Conservation (phyloP, 192 early-diverging fungal genomes). For the Coemansia sp. region DNA sequence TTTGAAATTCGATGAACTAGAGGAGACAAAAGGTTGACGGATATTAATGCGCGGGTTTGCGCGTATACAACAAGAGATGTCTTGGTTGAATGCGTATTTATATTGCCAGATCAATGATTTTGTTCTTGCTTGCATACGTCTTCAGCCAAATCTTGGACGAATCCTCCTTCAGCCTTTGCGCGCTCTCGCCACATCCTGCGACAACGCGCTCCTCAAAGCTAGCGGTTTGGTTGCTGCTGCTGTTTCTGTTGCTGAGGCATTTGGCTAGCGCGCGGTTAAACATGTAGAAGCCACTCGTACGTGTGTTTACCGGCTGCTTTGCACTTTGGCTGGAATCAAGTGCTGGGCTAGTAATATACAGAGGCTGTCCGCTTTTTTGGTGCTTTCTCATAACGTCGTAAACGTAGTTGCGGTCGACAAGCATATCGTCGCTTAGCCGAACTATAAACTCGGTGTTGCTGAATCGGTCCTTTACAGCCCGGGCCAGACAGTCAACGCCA, state of each 20-base stretch:
- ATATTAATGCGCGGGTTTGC: conserved; percentile 62
- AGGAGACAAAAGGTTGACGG: too few species aligned
- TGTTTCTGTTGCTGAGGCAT: neutral
- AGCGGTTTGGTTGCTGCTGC: too few species aligned
- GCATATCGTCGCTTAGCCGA: neutral
- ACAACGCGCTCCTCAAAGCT: neutral
- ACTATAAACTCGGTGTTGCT: neutral
- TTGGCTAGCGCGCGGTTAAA: neutral
- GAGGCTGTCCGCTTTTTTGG: neutral
- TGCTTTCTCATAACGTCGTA: neutral
- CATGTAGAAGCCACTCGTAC: neutral
- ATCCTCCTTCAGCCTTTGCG: neutral
- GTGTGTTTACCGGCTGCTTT: neutral
- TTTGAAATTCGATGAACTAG: too few species aligned
- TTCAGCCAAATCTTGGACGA: neutral
- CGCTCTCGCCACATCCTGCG: neutral
- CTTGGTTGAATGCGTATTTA: too few species aligned
- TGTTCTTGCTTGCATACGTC: neutral
- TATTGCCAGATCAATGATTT: neutral
- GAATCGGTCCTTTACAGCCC: neutral
- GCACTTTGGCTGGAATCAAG: too few species aligned
- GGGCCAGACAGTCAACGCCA: neutral
- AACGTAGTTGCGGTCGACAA: neutral
- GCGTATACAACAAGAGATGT: too few species aligned
- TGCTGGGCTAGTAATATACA: neutral